Conservation (phyloP, 1,284 basidiomycete genomes). For the Apiotrichum porosum region DNA sequence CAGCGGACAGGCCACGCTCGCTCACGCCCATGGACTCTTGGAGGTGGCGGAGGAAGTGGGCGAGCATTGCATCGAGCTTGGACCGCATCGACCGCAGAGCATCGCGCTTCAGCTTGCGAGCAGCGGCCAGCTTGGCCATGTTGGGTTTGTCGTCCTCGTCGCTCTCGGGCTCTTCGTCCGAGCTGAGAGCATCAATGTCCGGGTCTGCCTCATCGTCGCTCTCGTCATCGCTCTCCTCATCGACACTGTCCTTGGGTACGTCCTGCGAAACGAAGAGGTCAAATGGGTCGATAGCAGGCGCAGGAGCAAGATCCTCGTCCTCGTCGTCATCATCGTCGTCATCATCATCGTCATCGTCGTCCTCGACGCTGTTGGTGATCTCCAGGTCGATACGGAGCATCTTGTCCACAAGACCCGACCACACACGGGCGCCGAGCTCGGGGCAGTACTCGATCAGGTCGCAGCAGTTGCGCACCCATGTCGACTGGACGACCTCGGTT, state of each 20-base stretch:
- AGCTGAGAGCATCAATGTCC: slow-evolving; percentile 49
- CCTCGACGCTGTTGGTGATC: slow-evolving; percentile 92
- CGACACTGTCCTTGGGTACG: slow-evolving; percentile 52
- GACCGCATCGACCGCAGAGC: slow-evolving; percentile 74
- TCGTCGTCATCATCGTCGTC: slow-evolving; percentile 58
- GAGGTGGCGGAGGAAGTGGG: slow-evolving; percentile 73
- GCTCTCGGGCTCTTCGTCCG: slow-evolving; percentile 52
- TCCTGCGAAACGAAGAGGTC: slow-evolving; percentile 69
- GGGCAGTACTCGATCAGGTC: slow-evolving; percentile 83
- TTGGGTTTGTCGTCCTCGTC: slow-evolving; percentile 56
- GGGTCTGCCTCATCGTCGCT: slow-evolving; percentile 53
- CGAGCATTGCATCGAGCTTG: slow-evolving; percentile 86
- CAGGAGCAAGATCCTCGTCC: slow-evolving; percentile 25
- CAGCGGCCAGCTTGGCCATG: slow-evolving; percentile 50
- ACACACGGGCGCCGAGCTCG: slow-evolving; percentile 76
- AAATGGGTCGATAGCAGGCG: slow-evolving; percentile 77
- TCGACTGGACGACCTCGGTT: slow-evolving; percentile 70
- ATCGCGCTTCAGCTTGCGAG: slow-evolving; percentile 57
- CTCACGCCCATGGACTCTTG: slow-evolving; percentile 43
- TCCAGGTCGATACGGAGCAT: slow-evolving; percentile 96
- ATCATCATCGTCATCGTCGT: slow-evolving; percentile 68
- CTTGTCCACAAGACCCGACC: slow-evolving; percentile 80
- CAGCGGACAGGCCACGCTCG: slow-evolving; percentile 19
- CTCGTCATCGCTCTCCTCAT: slow-evolving; percentile 55
- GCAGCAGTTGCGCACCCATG: slow-evolving; percentile 88